These are phyloP conservation scores for Cordyceps cateniannulata DNA, from an alignment of 2,329 filamentous ascomycete genomes.

Conservation along the genomic window DNA sequence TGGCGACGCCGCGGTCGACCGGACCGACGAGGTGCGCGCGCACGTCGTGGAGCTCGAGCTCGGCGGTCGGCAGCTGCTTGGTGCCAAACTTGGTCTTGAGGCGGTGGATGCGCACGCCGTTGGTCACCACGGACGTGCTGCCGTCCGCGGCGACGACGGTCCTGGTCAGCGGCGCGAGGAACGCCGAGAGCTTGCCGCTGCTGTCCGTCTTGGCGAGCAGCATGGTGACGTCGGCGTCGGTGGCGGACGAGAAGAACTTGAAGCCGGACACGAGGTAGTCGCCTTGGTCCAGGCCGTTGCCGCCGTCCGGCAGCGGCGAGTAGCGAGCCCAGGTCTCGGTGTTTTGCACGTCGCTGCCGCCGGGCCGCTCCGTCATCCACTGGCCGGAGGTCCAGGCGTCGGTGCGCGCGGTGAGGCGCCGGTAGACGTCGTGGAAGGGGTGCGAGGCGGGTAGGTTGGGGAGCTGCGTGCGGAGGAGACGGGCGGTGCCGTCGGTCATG, in stretches of 20 bases:
- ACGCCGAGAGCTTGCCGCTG: slow-evolving; percentile 14
- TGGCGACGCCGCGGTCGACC: slow-evolving; percentile 13
- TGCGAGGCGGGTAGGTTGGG: slow-evolving; percentile 7
- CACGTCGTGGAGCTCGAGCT: slow-evolving; percentile 13
- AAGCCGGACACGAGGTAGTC: slow-evolving; percentile 16
- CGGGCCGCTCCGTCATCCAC: slow-evolving; percentile 16
- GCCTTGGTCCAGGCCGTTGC: slow-evolving; percentile 12
- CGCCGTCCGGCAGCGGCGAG: neutral
- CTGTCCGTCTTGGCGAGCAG: slow-evolving; percentile 13
- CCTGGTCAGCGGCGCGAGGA: slow-evolving; percentile 13
- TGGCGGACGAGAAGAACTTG: slow-evolving; percentile 16
- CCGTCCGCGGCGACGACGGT: slow-evolving; percentile 3
- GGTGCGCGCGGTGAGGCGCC: slow-evolving; percentile 3
- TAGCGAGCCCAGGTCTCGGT: slow-evolving; percentile 14
- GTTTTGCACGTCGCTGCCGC: slow-evolving; percentile 15
- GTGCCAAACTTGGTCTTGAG: slow-evolving; percentile 15
- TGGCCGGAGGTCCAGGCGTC: slow-evolving; percentile 14
- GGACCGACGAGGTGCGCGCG: slow-evolving; percentile 12
- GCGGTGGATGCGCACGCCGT: slow-evolving; percentile 15
- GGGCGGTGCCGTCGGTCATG: slow-evolving; percentile 14
- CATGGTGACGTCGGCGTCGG: slow-evolving; percentile 14
- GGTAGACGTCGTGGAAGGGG: slow-evolving; percentile 12
- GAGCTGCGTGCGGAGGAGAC: slow-evolving; percentile 7
- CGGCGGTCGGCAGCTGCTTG: slow-evolving; percentile 15
- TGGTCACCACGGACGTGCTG: slow-evolving; percentile 1